phyloP scores from a whole-genome alignment of 164 flowering plant genomes.

The Tetracentron sinense region DNA sequence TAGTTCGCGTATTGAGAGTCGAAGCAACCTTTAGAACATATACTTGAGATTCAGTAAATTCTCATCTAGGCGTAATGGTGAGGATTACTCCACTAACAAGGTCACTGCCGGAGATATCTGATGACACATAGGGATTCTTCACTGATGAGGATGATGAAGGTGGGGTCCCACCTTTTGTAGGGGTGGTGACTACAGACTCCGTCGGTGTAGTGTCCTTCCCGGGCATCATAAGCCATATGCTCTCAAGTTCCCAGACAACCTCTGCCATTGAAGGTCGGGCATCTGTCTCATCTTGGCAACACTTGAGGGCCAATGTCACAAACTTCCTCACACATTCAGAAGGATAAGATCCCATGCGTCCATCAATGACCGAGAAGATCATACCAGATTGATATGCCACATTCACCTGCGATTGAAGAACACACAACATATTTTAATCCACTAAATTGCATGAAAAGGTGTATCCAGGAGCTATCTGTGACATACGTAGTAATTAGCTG shows the following conservation, averaged over 20 bases:
- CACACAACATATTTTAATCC: neutral
- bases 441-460: too few species aligned
- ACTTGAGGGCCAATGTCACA: slow-evolving; percentile 46
- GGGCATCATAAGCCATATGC: slow-evolving; percentile 39
- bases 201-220: slow-evolving; percentile 24
- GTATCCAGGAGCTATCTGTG: too few species aligned
- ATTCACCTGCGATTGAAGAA: slow-evolving; percentile 36
- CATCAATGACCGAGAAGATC: slow-evolving; percentile 49
- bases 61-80: slow-evolving; percentile 35
- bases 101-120: slow-evolving; percentile 63
- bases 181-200: slow-evolving; percentile 9
- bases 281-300: slow-evolving; percentile 58
- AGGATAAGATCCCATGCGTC: too few species aligned
- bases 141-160: slow-evolving; percentile 29
- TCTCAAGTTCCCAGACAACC: slow-evolving; percentile 62
- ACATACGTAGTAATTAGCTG: too few species aligned
- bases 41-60: too few species aligned
- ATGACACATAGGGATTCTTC: slow-evolving; percentile 37
- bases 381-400: slow-evolving; percentile 35
- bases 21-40: too few species aligned
- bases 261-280: slow-evolving; percentile 63
- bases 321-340: too few species aligned
- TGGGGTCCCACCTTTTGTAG: slow-evolving; percentile 14
- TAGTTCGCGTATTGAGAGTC: too few species aligned
- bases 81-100: slow-evolving; percentile 65